Evolutionary conservation across 768 basidiomycete genomes (phyloP), one percentile per base, ranked within the genome.

Genomic region (Cystofilobasidium capitatum): DNA sequence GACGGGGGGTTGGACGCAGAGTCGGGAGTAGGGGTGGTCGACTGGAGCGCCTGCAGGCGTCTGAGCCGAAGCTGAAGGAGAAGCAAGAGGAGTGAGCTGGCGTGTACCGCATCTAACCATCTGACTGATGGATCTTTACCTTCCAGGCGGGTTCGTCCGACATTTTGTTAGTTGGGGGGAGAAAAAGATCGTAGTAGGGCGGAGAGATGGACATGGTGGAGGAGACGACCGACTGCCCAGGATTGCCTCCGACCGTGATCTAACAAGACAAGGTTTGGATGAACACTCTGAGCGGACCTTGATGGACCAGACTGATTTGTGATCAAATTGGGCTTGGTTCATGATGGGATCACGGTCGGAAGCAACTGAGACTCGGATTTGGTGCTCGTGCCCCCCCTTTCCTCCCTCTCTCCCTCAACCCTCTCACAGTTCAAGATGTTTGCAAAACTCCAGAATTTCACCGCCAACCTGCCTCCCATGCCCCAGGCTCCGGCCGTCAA

Each of bases 11-110:
- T 47, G 36, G 62, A 51, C 14, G 64, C 24, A 29, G 58, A 58
- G 22, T 54, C 22, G 4, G 62, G 37, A 26, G 63, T 22, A n/a
- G 49, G 33, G n/a, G 16, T 44, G 31, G 42, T 42, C n/a, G n/a
- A 20, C 24, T 55, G 49, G 37, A 40, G 54, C 8, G 26, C 33
- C 40, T 26, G 65, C 17, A 24, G 65, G 35, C 44, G 64, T 45
- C 42, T 26, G 22, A 12, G 70, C 17, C 39, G 70, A n/a, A 17
- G 70, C 29, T 17, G 70, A 33, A 26, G 70, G 51, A 0, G 62
- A 58, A 13, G 80, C 73, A 16, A 80, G 68, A 16, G 81, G 73
- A 14, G 82, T 74, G 10, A 29, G 51, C 29, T 3, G 10, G 40
- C 10, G 40, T 42, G 10, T 10, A 20, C 10, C 40, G 40, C 51